phyloP scores from a whole-genome alignment of 208 protist genomes.

The Wallacemonas rigidus region DNA sequence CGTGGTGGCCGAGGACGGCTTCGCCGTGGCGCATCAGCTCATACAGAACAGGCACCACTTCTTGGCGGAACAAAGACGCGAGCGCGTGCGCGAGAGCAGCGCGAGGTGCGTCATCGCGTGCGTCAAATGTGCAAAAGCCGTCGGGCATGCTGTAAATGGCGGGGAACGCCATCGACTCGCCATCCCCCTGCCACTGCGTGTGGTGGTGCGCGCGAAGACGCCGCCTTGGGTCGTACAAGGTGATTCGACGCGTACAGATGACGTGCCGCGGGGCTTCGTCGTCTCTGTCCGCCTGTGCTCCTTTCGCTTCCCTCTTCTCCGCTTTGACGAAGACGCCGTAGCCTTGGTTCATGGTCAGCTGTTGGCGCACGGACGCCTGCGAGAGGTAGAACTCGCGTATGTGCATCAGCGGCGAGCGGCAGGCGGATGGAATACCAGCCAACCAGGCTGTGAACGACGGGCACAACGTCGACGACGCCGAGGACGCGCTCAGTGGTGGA shows the following conservation, averaged over 20 bases:
- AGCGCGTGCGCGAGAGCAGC: background rate
- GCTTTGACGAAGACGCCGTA: background rate
- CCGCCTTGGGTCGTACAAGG: background rate
- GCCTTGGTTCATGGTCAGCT: constrained; percentile 6
- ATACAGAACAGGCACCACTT: constrained; percentile 6
- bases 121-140: background rate
- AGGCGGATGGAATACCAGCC: background rate
- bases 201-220: too few species aligned
- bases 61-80: background rate
- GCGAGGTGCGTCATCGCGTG: background rate
- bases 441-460: background rate
- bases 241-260: background rate
- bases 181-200: background rate
- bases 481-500: background rate
- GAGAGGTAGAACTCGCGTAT: background rate
- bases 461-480: background rate
- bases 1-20: too few species aligned
- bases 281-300: too few species aligned
- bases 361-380: background rate
- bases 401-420: background rate
- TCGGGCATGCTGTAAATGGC: background rate
- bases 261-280: too few species aligned
- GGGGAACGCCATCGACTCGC: background rate
- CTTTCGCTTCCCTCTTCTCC: background rate
- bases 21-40: background rate